Evolutionary conservation across 805 yeast genomes (phyloP).

Genomic region (Blastobotrys americana): DNA sequence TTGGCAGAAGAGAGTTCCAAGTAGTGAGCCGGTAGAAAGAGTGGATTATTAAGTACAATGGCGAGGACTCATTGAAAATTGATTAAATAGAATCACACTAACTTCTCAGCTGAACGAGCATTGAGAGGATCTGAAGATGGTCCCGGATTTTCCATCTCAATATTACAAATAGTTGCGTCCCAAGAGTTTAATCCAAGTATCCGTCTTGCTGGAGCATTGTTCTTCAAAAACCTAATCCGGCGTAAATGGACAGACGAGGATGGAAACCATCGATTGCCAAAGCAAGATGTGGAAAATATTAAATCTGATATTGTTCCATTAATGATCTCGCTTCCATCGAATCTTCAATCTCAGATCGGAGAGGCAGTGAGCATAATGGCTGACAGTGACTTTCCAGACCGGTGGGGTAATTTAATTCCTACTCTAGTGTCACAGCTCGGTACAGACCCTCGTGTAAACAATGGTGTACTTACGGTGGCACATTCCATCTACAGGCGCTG

Average conservation of each 20-base stretch:
- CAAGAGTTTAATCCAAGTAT: conserved; percentile 45
- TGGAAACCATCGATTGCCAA: conserved; percentile 62
- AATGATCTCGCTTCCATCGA: conserved; percentile 73
- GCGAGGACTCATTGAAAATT: background rate
- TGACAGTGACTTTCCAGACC: conserved; percentile 88
- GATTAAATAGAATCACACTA: background rate
- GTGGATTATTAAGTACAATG: background rate
- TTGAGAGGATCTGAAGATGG: conserved; percentile 55
- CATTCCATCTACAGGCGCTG: conserved; percentile 95
- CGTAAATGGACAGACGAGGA: conserved; percentile 88
- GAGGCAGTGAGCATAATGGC: conserved; percentile 91
- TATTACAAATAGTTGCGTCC: conserved; percentile 73
- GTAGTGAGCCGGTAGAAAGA: background rate
- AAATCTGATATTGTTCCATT: conserved; percentile 74
- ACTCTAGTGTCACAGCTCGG: conserved; percentile 60
- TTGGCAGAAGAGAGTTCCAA: background rate
- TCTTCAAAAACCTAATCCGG: conserved; percentile 79
- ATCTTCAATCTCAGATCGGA: conserved; percentile 83
- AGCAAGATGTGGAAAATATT: conserved; percentile 56
- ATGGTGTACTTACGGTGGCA: conserved; percentile 83
- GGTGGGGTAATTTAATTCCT: conserved; percentile 64
- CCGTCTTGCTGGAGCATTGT: conserved; percentile 81
- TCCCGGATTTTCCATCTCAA: conserved; percentile 67
- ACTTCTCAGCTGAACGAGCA: conserved; percentile 42
- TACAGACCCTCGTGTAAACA: conserved; percentile 65